Conservation (phyloP, 2,329 filamentous ascomycete species). For the Fusarium dimerum region DNA sequence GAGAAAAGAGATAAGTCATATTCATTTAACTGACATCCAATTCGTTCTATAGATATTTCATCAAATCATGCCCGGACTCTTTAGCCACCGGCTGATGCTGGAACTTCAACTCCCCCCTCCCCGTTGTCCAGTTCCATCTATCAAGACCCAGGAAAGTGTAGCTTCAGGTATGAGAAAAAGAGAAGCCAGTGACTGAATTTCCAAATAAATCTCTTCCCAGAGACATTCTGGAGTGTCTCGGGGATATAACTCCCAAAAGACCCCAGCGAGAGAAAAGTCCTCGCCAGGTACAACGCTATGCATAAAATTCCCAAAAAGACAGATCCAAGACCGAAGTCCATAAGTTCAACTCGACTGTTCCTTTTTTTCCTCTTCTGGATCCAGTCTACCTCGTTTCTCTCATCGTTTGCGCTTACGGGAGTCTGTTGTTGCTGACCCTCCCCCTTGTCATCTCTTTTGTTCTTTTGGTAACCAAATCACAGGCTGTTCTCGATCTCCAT, state of each 20-base stretch:
- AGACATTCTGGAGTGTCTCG: not conserved
- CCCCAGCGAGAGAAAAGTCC: not conserved
- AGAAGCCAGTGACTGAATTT: not conserved
- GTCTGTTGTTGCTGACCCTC: not conserved
- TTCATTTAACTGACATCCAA: not conserved
- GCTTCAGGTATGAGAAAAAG: not conserved
- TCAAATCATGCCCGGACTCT: not conserved
- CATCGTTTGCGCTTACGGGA: not conserved
- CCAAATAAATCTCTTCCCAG: not conserved
- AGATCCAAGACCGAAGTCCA: not conserved
- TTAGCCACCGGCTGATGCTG: not conserved
- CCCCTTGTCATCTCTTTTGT: not conserved
- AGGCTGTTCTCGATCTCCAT: slow-evolving; percentile 65
- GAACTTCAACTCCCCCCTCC: not conserved
- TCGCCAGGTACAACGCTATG: not conserved
- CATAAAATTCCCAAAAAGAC: not conserved
- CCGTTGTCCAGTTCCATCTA: not conserved
- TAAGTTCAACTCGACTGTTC: not conserved
- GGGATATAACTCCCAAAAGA: not conserved
- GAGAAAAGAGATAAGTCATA: not conserved
- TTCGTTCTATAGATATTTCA: not conserved
- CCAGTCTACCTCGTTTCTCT: not conserved
- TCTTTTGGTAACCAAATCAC: slow-evolving; percentile 23
- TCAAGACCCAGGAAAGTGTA: not conserved
- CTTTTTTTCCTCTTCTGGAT: not conserved